Conservation (phyloP, 2,329 filamentous ascomycete species). For the Pseudocercospora pini-densiflorae region DNA sequence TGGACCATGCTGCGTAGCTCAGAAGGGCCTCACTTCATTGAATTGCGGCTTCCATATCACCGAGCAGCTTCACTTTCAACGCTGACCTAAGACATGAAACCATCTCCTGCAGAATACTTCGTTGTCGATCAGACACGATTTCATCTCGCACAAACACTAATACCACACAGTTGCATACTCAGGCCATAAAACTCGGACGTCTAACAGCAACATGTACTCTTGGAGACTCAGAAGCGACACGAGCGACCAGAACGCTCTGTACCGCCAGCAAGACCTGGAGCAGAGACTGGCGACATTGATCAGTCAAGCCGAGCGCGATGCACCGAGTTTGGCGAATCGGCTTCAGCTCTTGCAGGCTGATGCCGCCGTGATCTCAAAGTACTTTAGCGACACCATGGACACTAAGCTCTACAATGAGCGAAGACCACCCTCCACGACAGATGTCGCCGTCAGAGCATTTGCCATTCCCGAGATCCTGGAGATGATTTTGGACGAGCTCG, state of each 20-base stretch:
- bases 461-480: not conserved
- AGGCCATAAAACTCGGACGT: too few species aligned
- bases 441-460: not conserved
- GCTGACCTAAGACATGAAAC: too few species aligned
- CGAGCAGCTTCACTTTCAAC: too few species aligned
- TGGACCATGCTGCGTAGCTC: too few species aligned
- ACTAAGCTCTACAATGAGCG: not conserved
- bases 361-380: not conserved
- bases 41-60: too few species aligned
- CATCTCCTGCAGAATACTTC: too few species aligned
- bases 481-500: not conserved
- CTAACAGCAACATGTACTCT: too few species aligned
- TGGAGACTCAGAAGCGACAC: too few species aligned
- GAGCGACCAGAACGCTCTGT: not conserved
- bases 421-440: not conserved
- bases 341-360: not conserved
- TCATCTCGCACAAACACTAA: too few species aligned
- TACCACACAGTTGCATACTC: too few species aligned
- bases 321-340: not conserved
- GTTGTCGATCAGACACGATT: too few species aligned
- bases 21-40: too few species aligned
- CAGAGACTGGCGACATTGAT: not conserved
- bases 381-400: not conserved
- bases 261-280: not conserved
- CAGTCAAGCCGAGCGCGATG: not conserved